phyloP scores from a whole-genome alignment of 208 protist genomes.

The Crithidia bombi region DNA sequence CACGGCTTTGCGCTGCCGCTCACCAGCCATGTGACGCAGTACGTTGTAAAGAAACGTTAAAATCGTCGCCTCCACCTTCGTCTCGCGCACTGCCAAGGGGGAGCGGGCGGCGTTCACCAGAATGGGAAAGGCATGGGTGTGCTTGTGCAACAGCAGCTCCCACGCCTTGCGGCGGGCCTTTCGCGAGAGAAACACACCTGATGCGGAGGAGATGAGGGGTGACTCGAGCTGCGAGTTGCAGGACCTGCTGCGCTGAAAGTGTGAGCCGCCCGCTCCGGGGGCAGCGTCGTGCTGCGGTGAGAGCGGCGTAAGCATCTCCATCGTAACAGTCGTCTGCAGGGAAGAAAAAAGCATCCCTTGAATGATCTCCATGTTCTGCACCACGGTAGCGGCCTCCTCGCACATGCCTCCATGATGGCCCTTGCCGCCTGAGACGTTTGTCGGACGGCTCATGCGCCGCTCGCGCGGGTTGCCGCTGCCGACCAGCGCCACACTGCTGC shows the following conservation, averaged over 20 bases:
- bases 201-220: slow-evolving; percentile 1
- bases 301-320: slow-evolving; percentile 2
- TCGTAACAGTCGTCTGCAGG: slow-evolving; percentile 17
- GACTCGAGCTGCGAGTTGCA: slow-evolving; percentile 15
- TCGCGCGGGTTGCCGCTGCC: slow-evolving; percentile 8
- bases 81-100: slow-evolving; percentile 41
- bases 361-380: slow-evolving; percentile 24
- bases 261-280: neutral
- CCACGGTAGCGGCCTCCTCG: slow-evolving; percentile 23
- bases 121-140: slow-evolving; percentile 51
- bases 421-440: neutral
- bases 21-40: slow-evolving; percentile 39
- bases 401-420: neutral
- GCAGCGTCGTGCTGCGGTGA: slow-evolving; percentile 13
- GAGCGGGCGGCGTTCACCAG: slow-evolving; percentile 56
- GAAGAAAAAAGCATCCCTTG: slow-evolving; percentile 36
- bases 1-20: slow-evolving; percentile 46
- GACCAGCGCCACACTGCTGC: neutral
- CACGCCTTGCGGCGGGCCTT: slow-evolving; percentile 48
- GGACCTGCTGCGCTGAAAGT: slow-evolving; percentile 25
- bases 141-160: slow-evolving; percentile 57
- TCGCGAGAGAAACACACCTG: slow-evolving; percentile 19
- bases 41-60: slow-evolving; percentile 80
- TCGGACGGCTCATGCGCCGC: slow-evolving; percentile 11
- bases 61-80: slow-evolving; percentile 40